These are phyloP conservation scores for Byssothecium circinans DNA, from an alignment of 2,329 filamentous ascomycete genomes.

Conservation along the genomic window DNA sequence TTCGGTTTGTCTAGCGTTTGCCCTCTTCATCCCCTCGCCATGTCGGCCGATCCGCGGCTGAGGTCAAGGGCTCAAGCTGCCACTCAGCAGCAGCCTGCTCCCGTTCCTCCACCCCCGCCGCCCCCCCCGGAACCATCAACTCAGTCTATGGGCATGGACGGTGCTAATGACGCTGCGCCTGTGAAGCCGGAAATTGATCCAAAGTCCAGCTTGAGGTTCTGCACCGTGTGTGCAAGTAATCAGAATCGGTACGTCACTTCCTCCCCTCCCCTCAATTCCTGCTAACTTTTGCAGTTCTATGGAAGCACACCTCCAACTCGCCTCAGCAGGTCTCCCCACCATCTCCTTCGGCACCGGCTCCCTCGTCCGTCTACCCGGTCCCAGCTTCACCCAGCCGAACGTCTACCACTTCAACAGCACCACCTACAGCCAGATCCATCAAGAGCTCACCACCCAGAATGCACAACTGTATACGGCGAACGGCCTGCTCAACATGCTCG, in stretches of 20 bases:
- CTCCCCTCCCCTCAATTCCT: too few species aligned
- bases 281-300: constrained; percentile 65
- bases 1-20: background rate
- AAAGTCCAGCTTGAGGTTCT: constrained; percentile 90
- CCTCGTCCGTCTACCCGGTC: constrained; percentile 88
- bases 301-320: constrained; percentile 96
- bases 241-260: constrained; percentile 76
- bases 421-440: constrained; percentile 92
- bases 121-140: constrained; percentile 49
- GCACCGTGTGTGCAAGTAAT: constrained; percentile 98
- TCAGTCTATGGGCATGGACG: constrained; percentile 36
- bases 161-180: constrained; percentile 27
- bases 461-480: constrained; percentile 85
- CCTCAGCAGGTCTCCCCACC: constrained; percentile 82
- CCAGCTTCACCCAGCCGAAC: constrained; percentile 88
- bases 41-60: constrained; percentile 53
- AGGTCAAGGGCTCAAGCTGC: constrained; percentile 49
- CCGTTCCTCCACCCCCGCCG: constrained; percentile 55
- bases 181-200: constrained; percentile 44
- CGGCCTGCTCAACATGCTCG: constrained; percentile 93
- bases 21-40: constrained; percentile 18
- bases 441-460: constrained; percentile 85
- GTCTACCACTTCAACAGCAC: constrained; percentile 98
- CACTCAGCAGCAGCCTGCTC: constrained; percentile 29
- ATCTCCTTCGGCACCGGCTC: constrained; percentile 98